Evolutionary conservation across 495 filamentous ascomycete species (phyloP).

Genomic region (Pyrenula aspistea): DNA sequence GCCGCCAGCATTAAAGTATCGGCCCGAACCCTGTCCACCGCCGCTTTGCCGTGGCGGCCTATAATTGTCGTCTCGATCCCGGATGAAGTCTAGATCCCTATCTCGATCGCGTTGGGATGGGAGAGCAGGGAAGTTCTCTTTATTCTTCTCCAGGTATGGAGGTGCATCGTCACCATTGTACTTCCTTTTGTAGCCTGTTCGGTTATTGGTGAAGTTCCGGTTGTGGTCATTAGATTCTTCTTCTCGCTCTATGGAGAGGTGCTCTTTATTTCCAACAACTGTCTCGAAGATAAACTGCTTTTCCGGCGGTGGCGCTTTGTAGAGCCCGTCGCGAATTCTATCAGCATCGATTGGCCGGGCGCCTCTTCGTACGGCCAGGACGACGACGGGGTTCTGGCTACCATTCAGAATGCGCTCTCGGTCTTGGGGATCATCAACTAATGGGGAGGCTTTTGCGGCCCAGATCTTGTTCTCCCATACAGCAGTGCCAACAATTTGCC

Average conservation of each 20-base stretch:
- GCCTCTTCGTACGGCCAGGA: conserved; percentile 59
- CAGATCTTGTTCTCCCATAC: conserved; percentile 69
- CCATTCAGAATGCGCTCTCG: conserved; percentile 59
- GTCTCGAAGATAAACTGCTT: conserved; percentile 62
- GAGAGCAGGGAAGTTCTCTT: conserved; percentile 3
- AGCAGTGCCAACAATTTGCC: conserved; percentile 69
- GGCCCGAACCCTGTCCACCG: conserved; percentile 10
- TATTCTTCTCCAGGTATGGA: conserved; percentile 21
- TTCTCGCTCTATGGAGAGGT: conserved; percentile 69
- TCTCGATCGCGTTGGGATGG: neutral
- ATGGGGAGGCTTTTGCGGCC: conserved; percentile 66
- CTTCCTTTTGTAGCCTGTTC: neutral
- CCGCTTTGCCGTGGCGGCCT: conserved; percentile 4
- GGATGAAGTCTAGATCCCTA: neutral
- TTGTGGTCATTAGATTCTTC: conserved; percentile 39
- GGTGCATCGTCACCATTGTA: conserved; percentile 20
- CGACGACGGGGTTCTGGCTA: conserved; percentile 58
- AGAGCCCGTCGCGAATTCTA: conserved; percentile 56
- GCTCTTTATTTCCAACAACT: conserved; percentile 72
- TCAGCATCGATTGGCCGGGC: conserved; percentile 68
- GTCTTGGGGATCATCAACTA: conserved; percentile 32
- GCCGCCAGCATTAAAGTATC: conserved; percentile 16
- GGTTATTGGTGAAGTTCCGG: conserved; percentile 41
- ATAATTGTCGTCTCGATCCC: conserved; percentile 5
- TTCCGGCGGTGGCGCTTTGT: conserved; percentile 63